Conservation (phyloP, 768 basidiomycete species). For the Tylopilus intermedius region DNA sequence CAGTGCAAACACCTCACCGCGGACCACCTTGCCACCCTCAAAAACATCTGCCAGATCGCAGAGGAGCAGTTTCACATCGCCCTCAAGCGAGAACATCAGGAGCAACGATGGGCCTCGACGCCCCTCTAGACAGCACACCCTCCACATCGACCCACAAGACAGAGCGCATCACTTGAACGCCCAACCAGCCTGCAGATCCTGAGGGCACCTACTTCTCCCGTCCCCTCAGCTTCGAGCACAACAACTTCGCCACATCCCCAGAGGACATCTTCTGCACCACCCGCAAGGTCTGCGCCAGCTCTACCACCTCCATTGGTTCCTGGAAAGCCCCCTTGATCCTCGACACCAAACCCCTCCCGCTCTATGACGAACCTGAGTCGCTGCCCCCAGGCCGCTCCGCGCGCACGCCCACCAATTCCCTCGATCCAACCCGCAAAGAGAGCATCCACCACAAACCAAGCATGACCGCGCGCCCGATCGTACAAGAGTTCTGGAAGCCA, state of each 20-base stretch:
- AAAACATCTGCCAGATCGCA: slow-evolving; percentile 41
- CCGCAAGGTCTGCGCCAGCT: slow-evolving; percentile 26
- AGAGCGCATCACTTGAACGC: slow-evolving; percentile 17
- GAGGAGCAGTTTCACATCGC: slow-evolving; percentile 42
- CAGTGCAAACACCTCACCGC: slow-evolving; percentile 34
- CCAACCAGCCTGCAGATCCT: slow-evolving; percentile 16
- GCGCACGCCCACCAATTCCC: slow-evolving; percentile 20
- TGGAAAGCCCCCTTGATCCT: slow-evolving; percentile 25
- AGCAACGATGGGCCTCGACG: slow-evolving; percentile 44
- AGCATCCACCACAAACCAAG: slow-evolving; percentile 33
- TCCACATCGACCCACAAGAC: slow-evolving; percentile 8
- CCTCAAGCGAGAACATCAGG: slow-evolving; percentile 45
- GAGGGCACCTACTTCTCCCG: slow-evolving; percentile 15
- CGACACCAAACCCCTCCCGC: slow-evolving; percentile 17
- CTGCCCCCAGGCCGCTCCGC: slow-evolving; percentile 16
- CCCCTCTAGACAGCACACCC: not conserved
- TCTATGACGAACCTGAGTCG: slow-evolving; percentile 29
- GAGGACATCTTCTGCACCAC: slow-evolving; percentile 18
- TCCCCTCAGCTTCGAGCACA: slow-evolving; percentile 12
- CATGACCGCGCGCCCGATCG: slow-evolving; percentile 30
- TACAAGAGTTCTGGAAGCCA: slow-evolving; percentile 49
- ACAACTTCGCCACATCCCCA: slow-evolving; percentile 16
- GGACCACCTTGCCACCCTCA: slow-evolving; percentile 41
- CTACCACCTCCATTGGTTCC: slow-evolving; percentile 23
- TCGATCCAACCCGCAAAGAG: slow-evolving; percentile 21